Conservation (phyloP, 2,329 filamentous ascomycete genomes). For the Colletotrichum spaethianum region DNA sequence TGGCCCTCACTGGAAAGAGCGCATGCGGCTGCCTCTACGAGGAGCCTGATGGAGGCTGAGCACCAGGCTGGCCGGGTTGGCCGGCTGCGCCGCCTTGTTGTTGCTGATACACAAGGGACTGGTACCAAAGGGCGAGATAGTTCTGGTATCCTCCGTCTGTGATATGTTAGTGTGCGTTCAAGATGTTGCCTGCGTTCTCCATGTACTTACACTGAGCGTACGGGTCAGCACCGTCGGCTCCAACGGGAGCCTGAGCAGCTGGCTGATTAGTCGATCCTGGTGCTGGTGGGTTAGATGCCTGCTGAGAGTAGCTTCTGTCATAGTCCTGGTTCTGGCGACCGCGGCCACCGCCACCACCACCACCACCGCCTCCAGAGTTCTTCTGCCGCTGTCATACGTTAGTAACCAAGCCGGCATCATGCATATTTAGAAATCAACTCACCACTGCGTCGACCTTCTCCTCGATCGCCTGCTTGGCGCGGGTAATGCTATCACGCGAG, state of each 20-base stretch:
- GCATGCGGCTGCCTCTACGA: conserved; percentile 30
- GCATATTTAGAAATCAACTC: conserved; percentile 55
- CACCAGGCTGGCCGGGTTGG: conserved; percentile 44
- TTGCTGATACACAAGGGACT: conserved; percentile 69
- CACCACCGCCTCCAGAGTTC: conserved; percentile 63
- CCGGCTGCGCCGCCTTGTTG: conserved; percentile 53
- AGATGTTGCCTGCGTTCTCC: not conserved
- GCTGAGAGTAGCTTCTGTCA: conserved; percentile 68
- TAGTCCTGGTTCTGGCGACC: conserved; percentile 66
- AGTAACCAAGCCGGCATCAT: conserved; percentile 43
- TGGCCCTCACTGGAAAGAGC: conserved; percentile 34
- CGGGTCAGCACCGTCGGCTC: conserved; percentile 72
- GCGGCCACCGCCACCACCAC: conserved; percentile 57
- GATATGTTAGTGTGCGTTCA: conserved; percentile 44
- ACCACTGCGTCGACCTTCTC: conserved; percentile 94
- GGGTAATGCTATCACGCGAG: conserved; percentile 80
- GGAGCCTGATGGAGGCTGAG: conserved; percentile 39
- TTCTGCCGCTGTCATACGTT: conserved; percentile 64
- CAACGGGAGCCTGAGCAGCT: conserved; percentile 57
- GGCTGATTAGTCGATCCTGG: conserved; percentile 56
- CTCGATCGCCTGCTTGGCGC: conserved; percentile 87
- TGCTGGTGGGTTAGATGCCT: conserved; percentile 54
- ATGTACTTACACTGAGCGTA: conserved; percentile 79
- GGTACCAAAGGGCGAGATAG: conserved; percentile 86
- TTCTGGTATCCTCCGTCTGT: conserved; percentile 85